Evolutionary conservation across 352 stramenopile species (phyloP).

Genomic region (Pythium apleroticum): DNA sequence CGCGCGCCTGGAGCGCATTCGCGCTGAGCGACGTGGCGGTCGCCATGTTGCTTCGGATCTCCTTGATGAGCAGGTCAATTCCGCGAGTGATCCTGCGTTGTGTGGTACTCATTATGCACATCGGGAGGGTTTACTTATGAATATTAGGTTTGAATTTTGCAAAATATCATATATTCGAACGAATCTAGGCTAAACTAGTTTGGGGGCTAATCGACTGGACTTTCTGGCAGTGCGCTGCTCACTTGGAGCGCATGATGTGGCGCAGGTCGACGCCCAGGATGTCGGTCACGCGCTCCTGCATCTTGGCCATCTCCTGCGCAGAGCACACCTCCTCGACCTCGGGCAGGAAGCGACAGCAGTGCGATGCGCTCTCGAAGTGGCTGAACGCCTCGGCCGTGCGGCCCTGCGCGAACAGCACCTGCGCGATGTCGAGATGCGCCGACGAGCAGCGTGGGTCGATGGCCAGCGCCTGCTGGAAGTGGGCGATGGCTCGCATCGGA

Average conservation of each 20-base stretch:
- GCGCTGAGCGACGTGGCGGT: slow-evolving; percentile 9
- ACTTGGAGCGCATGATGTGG: slow-evolving; percentile 85
- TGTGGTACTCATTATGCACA: background rate
- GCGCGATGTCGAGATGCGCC: slow-evolving; percentile 81
- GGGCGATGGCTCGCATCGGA: slow-evolving; percentile 70
- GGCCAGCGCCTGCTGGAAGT: slow-evolving; percentile 77
- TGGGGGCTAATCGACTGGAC: background rate
- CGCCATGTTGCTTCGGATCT: slow-evolving; percentile 5
- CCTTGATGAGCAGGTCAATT: background rate
- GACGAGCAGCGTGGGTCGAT: slow-evolving; percentile 80
- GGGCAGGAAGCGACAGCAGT: slow-evolving; percentile 78
- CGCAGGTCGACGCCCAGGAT: slow-evolving; percentile 84
- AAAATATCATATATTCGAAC: background rate
- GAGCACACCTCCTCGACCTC: slow-evolving; percentile 83
- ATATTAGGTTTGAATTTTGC: too few species aligned
- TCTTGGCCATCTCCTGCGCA: slow-evolving; percentile 75
- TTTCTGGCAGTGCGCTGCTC: slow-evolving; percentile 11
- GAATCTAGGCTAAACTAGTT: background rate
- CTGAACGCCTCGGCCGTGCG: slow-evolving; percentile 64
- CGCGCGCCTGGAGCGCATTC: slow-evolving; percentile 48
- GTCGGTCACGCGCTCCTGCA: slow-evolving; percentile 83
- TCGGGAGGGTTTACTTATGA: background rate
- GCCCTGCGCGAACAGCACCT: slow-evolving; percentile 84
- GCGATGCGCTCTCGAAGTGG: slow-evolving; percentile 71
- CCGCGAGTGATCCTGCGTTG: background rate